Evolutionary conservation across 805 yeast species (phyloP).

Genomic region (Wickerhamomyces sydowiorum): DNA sequence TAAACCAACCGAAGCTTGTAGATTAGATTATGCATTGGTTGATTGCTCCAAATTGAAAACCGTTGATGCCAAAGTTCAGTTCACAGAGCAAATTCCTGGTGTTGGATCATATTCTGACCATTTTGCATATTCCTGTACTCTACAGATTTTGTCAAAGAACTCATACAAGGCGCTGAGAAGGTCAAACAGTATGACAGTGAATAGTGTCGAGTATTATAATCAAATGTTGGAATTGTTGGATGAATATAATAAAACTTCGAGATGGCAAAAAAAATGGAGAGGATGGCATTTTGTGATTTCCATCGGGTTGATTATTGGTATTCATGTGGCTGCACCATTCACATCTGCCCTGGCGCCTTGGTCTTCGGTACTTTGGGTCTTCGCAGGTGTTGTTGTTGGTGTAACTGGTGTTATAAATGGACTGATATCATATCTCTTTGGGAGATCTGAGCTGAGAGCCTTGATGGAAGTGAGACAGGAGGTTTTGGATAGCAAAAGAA

Average conservation of each 20-base stretch:
- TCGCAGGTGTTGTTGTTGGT: conserved; percentile 49
- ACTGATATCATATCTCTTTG: conserved; percentile 71
- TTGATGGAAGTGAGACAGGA: conserved; percentile 70
- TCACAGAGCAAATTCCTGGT: conserved; percentile 61
- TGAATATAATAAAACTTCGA: conserved; percentile 45
- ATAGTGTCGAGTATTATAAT: conserved; percentile 28
- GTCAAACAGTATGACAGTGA: conserved; percentile 2
- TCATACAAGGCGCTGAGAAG: background rate
- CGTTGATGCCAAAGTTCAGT: conserved; percentile 60
- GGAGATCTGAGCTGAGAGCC: conserved; percentile 74
- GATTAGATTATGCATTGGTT: conserved; percentile 85
- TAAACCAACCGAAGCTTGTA: conserved; percentile 63
- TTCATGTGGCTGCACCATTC: conserved; percentile 52
- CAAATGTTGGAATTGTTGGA: conserved; percentile 44
- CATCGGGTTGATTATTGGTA: conserved; percentile 42
- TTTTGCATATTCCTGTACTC: conserved; percentile 64
- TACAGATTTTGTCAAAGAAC: conserved; percentile 25
- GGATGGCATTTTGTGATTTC: conserved; percentile 57
- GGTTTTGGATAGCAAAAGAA: conserved; percentile 33
- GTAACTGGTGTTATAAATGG: conserved; percentile 73
- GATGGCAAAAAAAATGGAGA: conserved; percentile 62
- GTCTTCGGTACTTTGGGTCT: conserved; percentile 60
- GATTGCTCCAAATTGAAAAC: conserved; percentile 52
- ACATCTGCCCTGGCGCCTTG: conserved; percentile 50
- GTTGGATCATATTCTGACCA: conserved; percentile 88